Evolutionary conservation across 2,329 filamentous ascomycete species (phyloP).

Genomic region (Pseudogymnoascus sp.): DNA sequence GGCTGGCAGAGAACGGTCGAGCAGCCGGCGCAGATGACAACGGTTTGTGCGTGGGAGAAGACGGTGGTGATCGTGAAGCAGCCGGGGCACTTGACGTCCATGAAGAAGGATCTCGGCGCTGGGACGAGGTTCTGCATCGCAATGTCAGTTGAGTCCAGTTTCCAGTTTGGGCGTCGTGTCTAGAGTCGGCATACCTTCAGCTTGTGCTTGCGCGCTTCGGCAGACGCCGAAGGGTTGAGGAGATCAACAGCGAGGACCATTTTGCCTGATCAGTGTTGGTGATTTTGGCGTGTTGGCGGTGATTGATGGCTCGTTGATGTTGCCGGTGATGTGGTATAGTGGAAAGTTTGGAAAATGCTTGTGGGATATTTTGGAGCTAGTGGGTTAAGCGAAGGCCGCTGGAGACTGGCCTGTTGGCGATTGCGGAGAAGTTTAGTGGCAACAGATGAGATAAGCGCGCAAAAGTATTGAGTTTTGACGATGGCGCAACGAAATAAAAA

Average conservation of each 20-base stretch:
- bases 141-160: constrained; percentile 17
- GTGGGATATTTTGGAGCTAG: constrained; percentile 8
- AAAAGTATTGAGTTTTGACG: not conserved
- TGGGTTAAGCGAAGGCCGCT: constrained; percentile 4
- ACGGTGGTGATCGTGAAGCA: constrained; percentile 99
- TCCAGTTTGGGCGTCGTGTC: constrained; percentile 9
- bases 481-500: not conserved
- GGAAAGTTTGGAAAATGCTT: constrained; percentile 9
- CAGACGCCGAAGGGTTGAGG: constrained; percentile 94
- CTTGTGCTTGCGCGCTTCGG: constrained; percentile 99
- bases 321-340: constrained; percentile 8
- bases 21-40: constrained; percentile 99
- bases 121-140: constrained; percentile 75
- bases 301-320: constrained; percentile 7
- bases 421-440: constrained; percentile 4
- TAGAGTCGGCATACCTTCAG: constrained; percentile 71
- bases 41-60: constrained; percentile 99
- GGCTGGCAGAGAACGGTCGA: constrained; percentile 99
- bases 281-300: constrained; percentile 8
- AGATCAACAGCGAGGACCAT: constrained; percentile 99
- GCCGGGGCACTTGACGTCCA: constrained; percentile 99
- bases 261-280: constrained; percentile 8
- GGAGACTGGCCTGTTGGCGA: constrained; percentile 2
- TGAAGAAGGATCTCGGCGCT: constrained; percentile 98
- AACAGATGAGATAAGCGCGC: not conserved